Conservation (phyloP, 2,329 filamentous ascomycete species). For the Cladophialophora chaetospira region DNA sequence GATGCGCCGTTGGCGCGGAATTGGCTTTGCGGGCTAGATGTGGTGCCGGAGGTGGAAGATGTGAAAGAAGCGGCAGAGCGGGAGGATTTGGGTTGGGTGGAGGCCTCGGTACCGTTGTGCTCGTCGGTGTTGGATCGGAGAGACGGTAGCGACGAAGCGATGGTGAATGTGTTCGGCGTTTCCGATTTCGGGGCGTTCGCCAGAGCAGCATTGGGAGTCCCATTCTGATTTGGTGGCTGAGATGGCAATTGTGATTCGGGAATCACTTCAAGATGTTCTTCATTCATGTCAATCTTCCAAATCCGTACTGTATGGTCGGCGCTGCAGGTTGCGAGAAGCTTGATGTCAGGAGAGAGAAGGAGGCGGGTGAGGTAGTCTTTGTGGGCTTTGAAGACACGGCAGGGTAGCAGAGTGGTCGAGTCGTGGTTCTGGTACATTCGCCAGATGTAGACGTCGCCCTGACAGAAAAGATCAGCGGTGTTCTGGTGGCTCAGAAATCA, state of each 20-base stretch:
- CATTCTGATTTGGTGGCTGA: background rate
- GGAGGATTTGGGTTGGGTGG: conserved; percentile 10
- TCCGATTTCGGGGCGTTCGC: background rate
- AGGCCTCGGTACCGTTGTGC: background rate
- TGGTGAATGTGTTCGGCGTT: background rate
- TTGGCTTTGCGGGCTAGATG: background rate
- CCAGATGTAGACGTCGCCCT: conserved; percentile 99
- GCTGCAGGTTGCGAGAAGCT: conserved; percentile 89
- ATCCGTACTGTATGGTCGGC: conserved; percentile 95
- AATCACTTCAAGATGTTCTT: conserved; percentile 41
- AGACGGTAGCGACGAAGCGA: conserved; percentile 7
- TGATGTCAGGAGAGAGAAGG: conserved; percentile 87
- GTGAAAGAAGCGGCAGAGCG: conserved; percentile 19
- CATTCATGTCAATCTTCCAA: conserved; percentile 83
- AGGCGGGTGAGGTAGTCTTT: conserved; percentile 91
- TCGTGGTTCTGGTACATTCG: conserved; percentile 82
- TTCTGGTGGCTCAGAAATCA: background rate
- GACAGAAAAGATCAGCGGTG: conserved; percentile 5
- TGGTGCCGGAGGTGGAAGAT: conserved; percentile 12
- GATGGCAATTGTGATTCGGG: conserved; percentile 13
- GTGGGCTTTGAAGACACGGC: conserved; percentile 88
- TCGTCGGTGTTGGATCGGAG: conserved; percentile 1
- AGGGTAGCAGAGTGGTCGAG: conserved; percentile 78
- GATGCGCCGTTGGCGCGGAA: background rate
- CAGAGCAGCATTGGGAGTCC: background rate